Base-by-base conservation (phyloP, 2,329 filamentous ascomycete genomes). In the Aspergillus neotritici region DNA sequence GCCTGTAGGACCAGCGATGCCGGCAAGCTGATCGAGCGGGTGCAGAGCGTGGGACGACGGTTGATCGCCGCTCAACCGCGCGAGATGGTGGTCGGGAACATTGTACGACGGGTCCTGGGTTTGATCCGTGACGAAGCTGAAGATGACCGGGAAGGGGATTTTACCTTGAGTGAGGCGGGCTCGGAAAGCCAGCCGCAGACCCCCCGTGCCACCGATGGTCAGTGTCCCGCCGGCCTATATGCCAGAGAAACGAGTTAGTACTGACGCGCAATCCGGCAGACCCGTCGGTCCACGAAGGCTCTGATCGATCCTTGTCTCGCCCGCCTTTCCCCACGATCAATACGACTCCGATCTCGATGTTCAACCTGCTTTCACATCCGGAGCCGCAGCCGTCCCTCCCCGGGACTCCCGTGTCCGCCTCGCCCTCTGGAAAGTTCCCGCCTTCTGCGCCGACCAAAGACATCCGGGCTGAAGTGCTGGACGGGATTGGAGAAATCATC, bases 401-500 rank as follows among this genome's bases (percentile, higher is more conserved):
- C 14, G 57, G 65, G 50, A 57, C 64, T 30, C 64, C 63, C 17
- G 60, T 55, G 47, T 59, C 60, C 32, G 56, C 56, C 43, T 67
- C 58, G 31, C 64, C 58, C 51, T 66, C 56, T 15, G 65, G 64
- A 10, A 56, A 57, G 37, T 33, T 60, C 3, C 54, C 58, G 13
- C 57, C 58, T 6, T 57, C 63, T 21, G 48, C 51, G 7, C 57
- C 51, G 21, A 57, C 43, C 41, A 78, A 86, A 47, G 85, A 94
- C 50, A 74, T 97, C 46, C 86, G 89, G 48, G 87, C 87, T 11
- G 93, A 97, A 66, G 85, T 97, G 17, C 83, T 96, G 52, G 87
- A 93, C 56, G 93, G 90, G 33, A 96, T 98, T 57, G 83, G 88
- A 57, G 93, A 98, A 65, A 89, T 98, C 47, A 86, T 94, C 65